Base-by-base conservation (phyloP, 768 basidiomycete species). In the Rhizopogon roseolus region DNA sequence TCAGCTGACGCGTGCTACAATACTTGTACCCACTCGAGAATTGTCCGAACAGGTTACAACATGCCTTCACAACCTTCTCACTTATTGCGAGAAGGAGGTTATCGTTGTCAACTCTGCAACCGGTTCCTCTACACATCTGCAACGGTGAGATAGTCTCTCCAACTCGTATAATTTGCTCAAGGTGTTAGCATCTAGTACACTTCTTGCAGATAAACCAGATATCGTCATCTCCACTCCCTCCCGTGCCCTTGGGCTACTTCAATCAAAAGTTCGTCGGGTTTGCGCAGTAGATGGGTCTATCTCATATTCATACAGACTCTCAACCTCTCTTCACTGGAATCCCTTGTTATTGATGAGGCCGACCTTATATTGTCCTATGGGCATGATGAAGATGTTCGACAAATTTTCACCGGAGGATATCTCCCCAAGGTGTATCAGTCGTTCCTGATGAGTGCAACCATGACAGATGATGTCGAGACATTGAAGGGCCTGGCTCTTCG, bases 361-460 rank as follows among this genome's bases (percentile, higher is more conserved):
- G 97, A 98, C 66, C 81, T 98, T 37, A 90, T 99, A 50, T 78
- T 99, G 17, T 98, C 95, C 0, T 99, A 98, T 66, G 97, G 97
- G 3, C 93, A 98, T 59, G 89, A 94, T 56, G 90, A 94, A 63
- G 92, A 94, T 55, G 81, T 95, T 42, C 81, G 85, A 27, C 81
- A 85, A 54, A 79, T 85, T 42, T 85, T 88, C 57, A 77, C 71
- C 52, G 90, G 82, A 44, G 80, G 77, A 41, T 86, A 81, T 68
- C 80, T 89, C 29, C 93, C 88, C 50, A 88, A 84, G 67, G 83
- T 88, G 56, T 91, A 83, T 68, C 96, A 93, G 68, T 90, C 91
- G 9, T 94, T 96, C 72, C 73, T 99, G 34, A 97, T 98, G 93
- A 93, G 90, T 64, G 96, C 97, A 5, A 99, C 96, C 0, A 87